A percentile compares a stretch with the other conserved stretches of the same genome.
phyloP scores from a whole-genome alignment of 768 basidiomycete species.

The Dentipellis sp. region DNA sequence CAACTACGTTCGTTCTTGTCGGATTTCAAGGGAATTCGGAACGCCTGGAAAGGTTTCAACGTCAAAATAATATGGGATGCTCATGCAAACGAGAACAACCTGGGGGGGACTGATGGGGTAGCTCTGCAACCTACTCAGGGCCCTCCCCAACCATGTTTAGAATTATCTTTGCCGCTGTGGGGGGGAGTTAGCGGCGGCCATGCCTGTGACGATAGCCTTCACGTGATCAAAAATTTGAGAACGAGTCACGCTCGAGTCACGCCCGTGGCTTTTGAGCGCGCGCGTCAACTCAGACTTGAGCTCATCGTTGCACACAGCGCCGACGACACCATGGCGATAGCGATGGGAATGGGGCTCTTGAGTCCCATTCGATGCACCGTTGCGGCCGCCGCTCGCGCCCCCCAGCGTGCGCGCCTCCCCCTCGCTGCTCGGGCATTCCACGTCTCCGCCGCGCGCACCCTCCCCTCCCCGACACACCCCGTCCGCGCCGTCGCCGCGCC shows the following conservation, averaged over 20 bases:
- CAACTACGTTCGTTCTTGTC: too few species aligned
- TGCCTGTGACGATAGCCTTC: too few species aligned
- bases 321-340: background rate
- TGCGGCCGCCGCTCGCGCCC: background rate
- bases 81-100: too few species aligned
- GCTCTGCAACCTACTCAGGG: too few species aligned
- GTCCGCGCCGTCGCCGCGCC: constrained; percentile 20
- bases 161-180: too few species aligned
- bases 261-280: background rate
- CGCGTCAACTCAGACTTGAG: background rate
- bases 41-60: too few species aligned
- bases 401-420: background rate
- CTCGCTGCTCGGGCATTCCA: constrained; percentile 2
- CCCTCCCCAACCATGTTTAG: too few species aligned
- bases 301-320: background rate
- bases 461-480: constrained; percentile 6
- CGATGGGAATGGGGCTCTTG: constrained; percentile 6
- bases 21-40: too few species aligned
- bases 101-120: too few species aligned
- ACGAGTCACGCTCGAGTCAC: background rate
- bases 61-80: too few species aligned
- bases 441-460: constrained; percentile 1
- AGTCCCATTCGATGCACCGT: constrained; percentile 6
- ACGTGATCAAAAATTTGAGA: background rate
- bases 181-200: too few species aligned